Evolutionary conservation across 2,329 filamentous ascomycete species (phyloP), one percentile per base, ranked within the genome.

Genomic region (Aureobasidium leucospermi): DNA sequence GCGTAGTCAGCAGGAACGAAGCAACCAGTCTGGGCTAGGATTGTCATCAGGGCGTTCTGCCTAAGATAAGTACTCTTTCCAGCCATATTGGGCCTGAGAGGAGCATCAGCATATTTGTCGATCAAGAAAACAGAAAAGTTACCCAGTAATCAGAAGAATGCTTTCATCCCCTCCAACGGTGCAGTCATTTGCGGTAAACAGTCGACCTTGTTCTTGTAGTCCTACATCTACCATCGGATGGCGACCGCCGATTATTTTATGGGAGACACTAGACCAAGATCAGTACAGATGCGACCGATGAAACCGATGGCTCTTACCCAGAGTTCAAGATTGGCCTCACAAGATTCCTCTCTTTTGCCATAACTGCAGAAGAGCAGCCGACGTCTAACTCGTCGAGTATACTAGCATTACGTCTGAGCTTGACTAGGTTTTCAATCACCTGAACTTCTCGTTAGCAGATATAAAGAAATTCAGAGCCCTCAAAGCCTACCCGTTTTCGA

Each of bases 1-100:
- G 90, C 93, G 71, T 90, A 89, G 28, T 87, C 83, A 0, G 94
- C 94, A 0, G 94, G 94, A 0, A 99, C 93, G 72, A 92, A 97
- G 63, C 87, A 92, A 10, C 94, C 94, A 2, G 90, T 86, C 74
- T 99, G 94, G 1, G 94, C 93, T 13, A 99, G 82, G 63, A 99
- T 90, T 0, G 90, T 91, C 66, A 97, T 95, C 55, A 99, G 81
- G 2, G 94, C 94, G 72, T 96, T 97, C 68, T 99, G 95, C 0
- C 94, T 88, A 5, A 99, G 79, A 69, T 96, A 99, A 0, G 94
- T 99, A 71, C 88, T 93, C 75, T 99, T 99, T 49, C 94, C 94
- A 1, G 88, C 94, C 94, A 99, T 99, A 74, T 99, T 99, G n/a
- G 94, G 94, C 0, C 52, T 56, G 41, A 15, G 23, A 34, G 11